These are phyloP conservation scores for Skeletonema tropicum DNA, from an alignment of 108 stramenopile species.

Conservation along the genomic window DNA sequence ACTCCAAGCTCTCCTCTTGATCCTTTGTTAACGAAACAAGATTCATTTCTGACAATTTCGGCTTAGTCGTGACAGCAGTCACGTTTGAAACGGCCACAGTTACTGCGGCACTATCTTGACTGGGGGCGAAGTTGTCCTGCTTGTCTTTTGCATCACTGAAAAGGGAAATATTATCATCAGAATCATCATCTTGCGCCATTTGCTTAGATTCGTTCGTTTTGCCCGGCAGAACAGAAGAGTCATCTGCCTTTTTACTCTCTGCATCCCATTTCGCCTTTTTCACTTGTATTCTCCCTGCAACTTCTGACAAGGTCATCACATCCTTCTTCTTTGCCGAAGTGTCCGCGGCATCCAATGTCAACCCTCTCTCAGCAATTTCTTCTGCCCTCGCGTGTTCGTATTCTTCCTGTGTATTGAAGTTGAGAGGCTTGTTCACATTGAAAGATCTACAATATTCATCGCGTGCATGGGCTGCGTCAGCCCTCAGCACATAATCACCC, in stretches of 20 bases:
- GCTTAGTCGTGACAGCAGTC: background rate
- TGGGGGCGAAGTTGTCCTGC: background rate
- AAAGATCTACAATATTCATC: background rate
- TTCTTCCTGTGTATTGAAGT: background rate
- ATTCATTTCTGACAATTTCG: background rate
- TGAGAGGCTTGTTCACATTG: background rate
- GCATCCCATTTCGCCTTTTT: background rate
- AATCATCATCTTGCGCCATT: background rate
- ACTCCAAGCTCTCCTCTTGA: background rate
- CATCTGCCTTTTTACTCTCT: background rate
- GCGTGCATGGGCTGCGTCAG: background rate
- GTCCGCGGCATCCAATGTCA: background rate
- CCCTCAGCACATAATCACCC: background rate
- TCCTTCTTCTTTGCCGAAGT: background rate
- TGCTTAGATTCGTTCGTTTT: background rate
- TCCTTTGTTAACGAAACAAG: background rate
- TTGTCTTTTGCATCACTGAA: conserved; percentile 1
- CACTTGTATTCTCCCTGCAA: background rate
- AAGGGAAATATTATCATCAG: conserved; percentile 15
- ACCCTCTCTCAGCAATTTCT: background rate
- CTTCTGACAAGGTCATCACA: background rate
- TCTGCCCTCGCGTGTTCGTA: background rate
- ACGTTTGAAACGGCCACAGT: conserved; percentile 1
- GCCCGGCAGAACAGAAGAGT: background rate
- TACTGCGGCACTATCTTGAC: background rate